Evolutionary conservation across 805 yeast genomes (phyloP).

Genomic region (Metschnikowia cubensis): DNA sequence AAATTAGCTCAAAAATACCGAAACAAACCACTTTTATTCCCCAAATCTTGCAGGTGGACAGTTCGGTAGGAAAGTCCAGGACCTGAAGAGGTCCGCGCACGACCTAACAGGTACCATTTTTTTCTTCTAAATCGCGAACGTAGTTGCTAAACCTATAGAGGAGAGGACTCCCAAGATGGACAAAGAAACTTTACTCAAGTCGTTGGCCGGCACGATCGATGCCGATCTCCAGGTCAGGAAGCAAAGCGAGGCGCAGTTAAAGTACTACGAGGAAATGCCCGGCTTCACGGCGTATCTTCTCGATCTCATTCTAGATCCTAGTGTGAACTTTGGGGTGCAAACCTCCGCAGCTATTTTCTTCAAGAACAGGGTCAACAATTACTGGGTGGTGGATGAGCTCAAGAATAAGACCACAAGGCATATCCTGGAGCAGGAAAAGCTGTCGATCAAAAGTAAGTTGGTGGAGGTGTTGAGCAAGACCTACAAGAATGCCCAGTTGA

Average conservation of each 20-base stretch:
- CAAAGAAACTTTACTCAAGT: constrained; percentile 44
- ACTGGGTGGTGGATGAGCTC: constrained; percentile 37
- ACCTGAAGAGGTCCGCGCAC: constrained; percentile 2
- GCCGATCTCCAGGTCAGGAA: constrained; percentile 47
- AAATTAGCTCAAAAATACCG: too few relatives aligned
- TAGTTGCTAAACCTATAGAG: neutral
- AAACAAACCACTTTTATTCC: neutral
- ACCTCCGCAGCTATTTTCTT: constrained; percentile 42
- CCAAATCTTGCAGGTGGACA: too few relatives aligned
- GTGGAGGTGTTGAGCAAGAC: constrained; percentile 33
- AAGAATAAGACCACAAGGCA: constrained; percentile 21
- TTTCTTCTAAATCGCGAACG: neutral
- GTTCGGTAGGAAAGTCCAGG: too few relatives aligned
- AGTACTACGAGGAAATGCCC: constrained; percentile 48
- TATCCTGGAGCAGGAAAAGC: constrained; percentile 33
- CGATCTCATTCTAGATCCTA: constrained; percentile 44
- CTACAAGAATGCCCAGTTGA: constrained; percentile 33
- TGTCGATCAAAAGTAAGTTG: constrained; percentile 33
- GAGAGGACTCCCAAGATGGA: constrained; percentile 33
- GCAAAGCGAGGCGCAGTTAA: constrained; percentile 50
- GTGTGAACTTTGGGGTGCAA: constrained; percentile 41
- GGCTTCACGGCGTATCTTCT: constrained; percentile 57
- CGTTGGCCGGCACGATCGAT: constrained; percentile 53
- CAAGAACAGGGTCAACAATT: constrained; percentile 37
- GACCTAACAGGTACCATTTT: neutral